phyloP scores from a whole-genome alignment of 441 rosid species.

The Cnidoscolus chayamansa region DNA sequence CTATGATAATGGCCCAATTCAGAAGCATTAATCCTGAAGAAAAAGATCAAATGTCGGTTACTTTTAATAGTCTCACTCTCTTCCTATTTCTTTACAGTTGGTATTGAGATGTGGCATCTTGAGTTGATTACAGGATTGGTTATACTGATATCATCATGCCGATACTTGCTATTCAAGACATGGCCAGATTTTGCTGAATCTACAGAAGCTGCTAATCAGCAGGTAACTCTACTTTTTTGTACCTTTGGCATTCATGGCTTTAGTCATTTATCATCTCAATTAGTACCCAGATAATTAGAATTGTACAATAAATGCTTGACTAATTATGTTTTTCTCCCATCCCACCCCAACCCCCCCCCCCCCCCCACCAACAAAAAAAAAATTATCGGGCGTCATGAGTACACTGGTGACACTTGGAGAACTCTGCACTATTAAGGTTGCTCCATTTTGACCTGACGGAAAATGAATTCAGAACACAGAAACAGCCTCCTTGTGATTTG shows the following conservation, averaged over 20 bases:
- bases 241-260: background rate
- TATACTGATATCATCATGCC: slow-evolving; percentile 59
- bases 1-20: too few relatives aligned
- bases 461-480: background rate
- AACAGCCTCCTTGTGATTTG: background rate
- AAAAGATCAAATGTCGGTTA: background rate
- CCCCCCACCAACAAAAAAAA: too few relatives aligned
- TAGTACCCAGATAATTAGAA: background rate
- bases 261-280: slow-evolving; percentile 7
- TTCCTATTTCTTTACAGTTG: slow-evolving; percentile 49
- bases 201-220: slow-evolving; percentile 72
- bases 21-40: background rate
- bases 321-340: too few relatives aligned
- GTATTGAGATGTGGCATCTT: slow-evolving; percentile 78
- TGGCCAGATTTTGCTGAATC: slow-evolving; percentile 90
- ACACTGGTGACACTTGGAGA: background rate
- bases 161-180: slow-evolving; percentile 58
- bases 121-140: slow-evolving; percentile 66
- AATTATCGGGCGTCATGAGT: too few relatives aligned
- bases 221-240: slow-evolving; percentile 40
- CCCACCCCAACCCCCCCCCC: too few relatives aligned
- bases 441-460: background rate
- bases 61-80: background rate
- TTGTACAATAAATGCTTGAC: background rate
- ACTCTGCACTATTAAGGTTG: background rate